Evolutionary conservation across 805 yeast species (phyloP).

Genomic region (Saturnispora saitoi): DNA sequence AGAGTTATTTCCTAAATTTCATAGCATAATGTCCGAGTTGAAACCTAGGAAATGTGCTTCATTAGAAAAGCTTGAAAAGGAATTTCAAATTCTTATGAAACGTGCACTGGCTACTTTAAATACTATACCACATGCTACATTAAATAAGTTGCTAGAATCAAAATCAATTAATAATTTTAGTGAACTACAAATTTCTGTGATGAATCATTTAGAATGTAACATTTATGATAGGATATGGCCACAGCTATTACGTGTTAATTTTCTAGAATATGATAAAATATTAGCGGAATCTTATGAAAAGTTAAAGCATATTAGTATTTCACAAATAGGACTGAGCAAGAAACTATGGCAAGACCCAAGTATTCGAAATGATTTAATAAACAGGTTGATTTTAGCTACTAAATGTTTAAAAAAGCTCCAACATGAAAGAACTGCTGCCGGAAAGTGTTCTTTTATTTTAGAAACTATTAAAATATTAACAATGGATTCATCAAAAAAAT

Average conservation of each 20-base stretch:
- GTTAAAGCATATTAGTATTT: conserved; percentile 36
- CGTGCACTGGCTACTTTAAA: conserved; percentile 23
- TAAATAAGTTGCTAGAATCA: conserved; percentile 21
- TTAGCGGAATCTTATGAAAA: conserved; percentile 27
- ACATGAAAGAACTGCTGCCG: conserved; percentile 37
- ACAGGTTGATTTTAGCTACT: conserved; percentile 43
- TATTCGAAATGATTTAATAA: conserved; percentile 28
- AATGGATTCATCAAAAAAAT: conserved; percentile 16
- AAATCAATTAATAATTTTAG: conserved; percentile 11
- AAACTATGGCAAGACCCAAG: conserved; percentile 8
- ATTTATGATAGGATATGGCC: conserved; percentile 63
- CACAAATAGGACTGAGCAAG: conserved; percentile 42
- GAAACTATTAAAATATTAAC: conserved; percentile 48
- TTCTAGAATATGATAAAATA: conserved; percentile 11
- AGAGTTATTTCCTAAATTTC: conserved; percentile 4
- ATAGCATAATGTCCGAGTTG: conserved; percentile 1
- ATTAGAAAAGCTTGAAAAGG: conserved; percentile 3
- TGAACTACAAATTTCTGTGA: conserved; percentile 47
- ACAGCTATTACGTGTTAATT: conserved; percentile 22
- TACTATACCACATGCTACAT: conserved; percentile 10
- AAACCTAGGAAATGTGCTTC: conserved; percentile 9
- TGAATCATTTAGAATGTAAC: conserved; percentile 63
- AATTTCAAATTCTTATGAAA: conserved; percentile 7
- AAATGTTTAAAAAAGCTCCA: conserved; percentile 40
- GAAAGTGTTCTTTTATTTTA: conserved; percentile 41